Percentiles rank a stretch among this genome's conserved stretches.
phyloP scores from a whole-genome alignment of 345 rosid genomes.

The Salix arbutifolia region DNA sequence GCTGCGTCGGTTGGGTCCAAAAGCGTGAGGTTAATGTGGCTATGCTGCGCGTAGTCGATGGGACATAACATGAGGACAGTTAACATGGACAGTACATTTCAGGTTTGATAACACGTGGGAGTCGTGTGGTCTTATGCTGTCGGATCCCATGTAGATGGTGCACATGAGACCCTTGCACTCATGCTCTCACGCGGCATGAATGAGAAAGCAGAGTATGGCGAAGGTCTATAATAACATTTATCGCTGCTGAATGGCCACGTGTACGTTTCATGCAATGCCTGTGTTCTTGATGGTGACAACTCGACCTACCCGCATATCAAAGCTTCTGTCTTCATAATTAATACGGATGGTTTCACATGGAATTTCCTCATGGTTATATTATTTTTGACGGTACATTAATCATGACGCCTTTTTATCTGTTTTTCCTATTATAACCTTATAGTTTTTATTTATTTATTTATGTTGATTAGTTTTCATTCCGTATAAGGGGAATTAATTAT shows the following conservation, averaged over 20 bases:
- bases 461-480: too few species aligned
- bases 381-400: background rate
- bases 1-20: background rate
- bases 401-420: background rate
- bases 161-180: constrained; percentile 13
- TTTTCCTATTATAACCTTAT: background rate
- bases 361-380: background rate
- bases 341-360: constrained; percentile 21
- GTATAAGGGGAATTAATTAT: too few species aligned
- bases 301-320: constrained; percentile 13
- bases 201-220: background rate
- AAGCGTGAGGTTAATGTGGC: background rate
- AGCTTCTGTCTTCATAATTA: constrained; percentile 2
- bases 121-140: constrained; percentile 10
- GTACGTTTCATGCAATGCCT: constrained; percentile 21
- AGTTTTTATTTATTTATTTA: too few species aligned
- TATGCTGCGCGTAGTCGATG: constrained; percentile 6
- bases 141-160: constrained; percentile 2
- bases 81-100: constrained; percentile 18
- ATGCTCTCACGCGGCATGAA: background rate
- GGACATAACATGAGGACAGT: constrained; percentile 8
- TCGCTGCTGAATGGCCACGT: constrained; percentile 18
- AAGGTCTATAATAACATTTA: background rate
- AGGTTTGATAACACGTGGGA: constrained; percentile 9
- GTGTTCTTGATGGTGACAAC: constrained; percentile 21